Percentiles rank a stretch among this genome's conserved stretches.
These are phyloP conservation scores for Puccinia novopanici DNA, from an alignment of 1,284 basidiomycete species.

Conservation along the genomic window DNA sequence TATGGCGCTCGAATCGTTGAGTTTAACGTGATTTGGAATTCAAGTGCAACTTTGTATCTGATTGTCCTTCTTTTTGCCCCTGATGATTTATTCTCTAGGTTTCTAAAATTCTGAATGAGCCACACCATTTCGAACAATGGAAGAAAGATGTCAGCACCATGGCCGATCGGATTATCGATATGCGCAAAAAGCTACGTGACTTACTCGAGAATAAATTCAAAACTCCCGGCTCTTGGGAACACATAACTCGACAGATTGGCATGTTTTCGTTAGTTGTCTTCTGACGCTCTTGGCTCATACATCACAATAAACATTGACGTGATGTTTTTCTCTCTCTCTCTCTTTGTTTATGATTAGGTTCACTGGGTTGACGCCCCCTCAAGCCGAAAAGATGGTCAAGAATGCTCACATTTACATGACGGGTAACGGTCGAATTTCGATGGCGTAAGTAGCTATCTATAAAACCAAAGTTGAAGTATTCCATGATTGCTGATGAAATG, in stretches of 20 bases:
- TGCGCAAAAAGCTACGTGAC: slow-evolving; percentile 77
- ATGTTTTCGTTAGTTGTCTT: slow-evolving; percentile 72
- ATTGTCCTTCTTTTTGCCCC: not conserved
- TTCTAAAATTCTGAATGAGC: slow-evolving; percentile 74
- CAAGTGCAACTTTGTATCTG: not conserved
- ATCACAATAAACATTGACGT: not conserved
- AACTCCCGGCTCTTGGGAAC: slow-evolving; percentile 82
- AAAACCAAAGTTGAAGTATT: not conserved
- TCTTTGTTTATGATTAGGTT: slow-evolving; percentile 64
- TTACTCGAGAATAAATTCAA: slow-evolving; percentile 78
- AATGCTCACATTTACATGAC: slow-evolving; percentile 87
- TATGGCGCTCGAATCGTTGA: slow-evolving; percentile 78
- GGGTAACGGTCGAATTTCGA: slow-evolving; percentile 59
- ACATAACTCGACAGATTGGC: slow-evolving; percentile 85
- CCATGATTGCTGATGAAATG: not conserved
- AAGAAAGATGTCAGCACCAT: slow-evolving; percentile 85
- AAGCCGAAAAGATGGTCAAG: slow-evolving; percentile 73
- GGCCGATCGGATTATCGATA: slow-evolving; percentile 85
- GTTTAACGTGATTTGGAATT: slow-evolving; percentile 21
- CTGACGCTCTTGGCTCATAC: not conserved
- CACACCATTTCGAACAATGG: slow-evolving; percentile 78
- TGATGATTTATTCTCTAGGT: slow-evolving; percentile 63
- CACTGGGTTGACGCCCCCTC: slow-evolving; percentile 71
- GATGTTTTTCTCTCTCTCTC: slow-evolving; percentile 1
- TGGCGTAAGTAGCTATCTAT: slow-evolving; percentile 53